phyloP scores from a whole-genome alignment of 2,329 filamentous ascomycete species.

The Mollisiaceae sp. region DNA sequence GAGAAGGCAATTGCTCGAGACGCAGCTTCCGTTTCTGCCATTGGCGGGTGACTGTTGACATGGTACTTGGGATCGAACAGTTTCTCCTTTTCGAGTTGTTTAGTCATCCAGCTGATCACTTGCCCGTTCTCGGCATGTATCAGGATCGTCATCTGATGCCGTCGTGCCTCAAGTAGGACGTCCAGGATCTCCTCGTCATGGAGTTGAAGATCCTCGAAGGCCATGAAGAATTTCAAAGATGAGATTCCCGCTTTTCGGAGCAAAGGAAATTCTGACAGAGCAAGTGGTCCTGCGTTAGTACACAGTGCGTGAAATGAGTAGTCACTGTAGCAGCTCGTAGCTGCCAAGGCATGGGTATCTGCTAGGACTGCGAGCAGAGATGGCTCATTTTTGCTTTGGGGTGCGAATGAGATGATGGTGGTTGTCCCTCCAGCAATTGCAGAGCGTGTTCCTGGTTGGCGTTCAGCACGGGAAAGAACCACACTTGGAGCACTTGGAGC shows the following conservation, averaged over 20 bases:
- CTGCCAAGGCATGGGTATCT: constrained; percentile 52
- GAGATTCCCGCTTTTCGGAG: constrained; percentile 51
- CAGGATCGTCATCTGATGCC: constrained; percentile 53
- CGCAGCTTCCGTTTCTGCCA: constrained; percentile 55
- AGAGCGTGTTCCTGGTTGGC: too few species aligned
- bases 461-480: too few species aligned
- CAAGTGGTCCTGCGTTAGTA: constrained; percentile 49
- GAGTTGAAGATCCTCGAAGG: constrained; percentile 55
- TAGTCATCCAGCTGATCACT: constrained; percentile 50
- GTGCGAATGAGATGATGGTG: constrained; percentile 62
- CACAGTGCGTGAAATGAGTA: constrained; percentile 61
- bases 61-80: constrained; percentile 52
- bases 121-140: constrained; percentile 55
- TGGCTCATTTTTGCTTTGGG: constrained; percentile 53
- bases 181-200: constrained; percentile 55
- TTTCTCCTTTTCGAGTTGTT: constrained; percentile 47
- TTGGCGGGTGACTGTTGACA: constrained; percentile 50
- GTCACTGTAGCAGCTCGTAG: constrained; percentile 56
- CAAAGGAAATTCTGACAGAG: constrained; percentile 50
- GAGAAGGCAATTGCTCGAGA: constrained; percentile 57
- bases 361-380: constrained; percentile 52
- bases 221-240: constrained; percentile 59
- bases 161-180: constrained; percentile 52
- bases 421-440: constrained; percentile 65
- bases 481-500: too few species aligned